phyloP scores from a whole-genome alignment of 192 early-diverging fungal genomes.

The Coemansia sp. region DNA sequence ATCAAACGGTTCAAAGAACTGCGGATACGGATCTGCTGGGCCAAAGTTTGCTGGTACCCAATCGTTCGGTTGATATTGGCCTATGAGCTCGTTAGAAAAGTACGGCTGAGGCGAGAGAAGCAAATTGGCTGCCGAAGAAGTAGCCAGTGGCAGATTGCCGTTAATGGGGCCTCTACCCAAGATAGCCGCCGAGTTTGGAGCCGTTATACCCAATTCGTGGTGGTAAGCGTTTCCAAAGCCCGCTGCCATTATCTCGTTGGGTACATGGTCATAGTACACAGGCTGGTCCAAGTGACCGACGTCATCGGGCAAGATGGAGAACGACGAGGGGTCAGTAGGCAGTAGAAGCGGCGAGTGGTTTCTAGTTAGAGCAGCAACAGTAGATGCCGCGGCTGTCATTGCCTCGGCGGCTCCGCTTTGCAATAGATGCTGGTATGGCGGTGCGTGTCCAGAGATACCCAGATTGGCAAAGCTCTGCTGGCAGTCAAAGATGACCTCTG shows the following conservation, averaged over 20 bases:
- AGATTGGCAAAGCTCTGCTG: slow-evolving; percentile 28
- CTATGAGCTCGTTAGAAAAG: neutral
- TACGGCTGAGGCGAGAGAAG: slow-evolving; percentile 1
- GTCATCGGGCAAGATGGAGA: neutral
- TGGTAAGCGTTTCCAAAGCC: neutral
- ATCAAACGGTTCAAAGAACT: slow-evolving; percentile 16
- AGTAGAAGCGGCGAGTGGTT: slow-evolving; percentile 2
- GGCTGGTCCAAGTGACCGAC: neutral
- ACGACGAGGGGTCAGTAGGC: neutral
- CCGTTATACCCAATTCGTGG: neutral
- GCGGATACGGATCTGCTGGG: slow-evolving; percentile 14
- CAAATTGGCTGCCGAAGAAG: neutral
- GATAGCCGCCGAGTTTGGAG: slow-evolving; percentile 2
- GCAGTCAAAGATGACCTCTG: slow-evolving; percentile 11
- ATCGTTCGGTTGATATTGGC: slow-evolving; percentile 3
- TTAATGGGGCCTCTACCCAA: neutral
- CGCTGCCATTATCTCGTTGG: neutral
- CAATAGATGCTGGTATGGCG: slow-evolving; percentile 9
- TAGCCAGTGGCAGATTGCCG: slow-evolving; percentile 3
- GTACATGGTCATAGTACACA: neutral
- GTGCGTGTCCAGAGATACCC: slow-evolving; percentile 5
- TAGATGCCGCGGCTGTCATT: slow-evolving; percentile 1
- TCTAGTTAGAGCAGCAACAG: neutral
- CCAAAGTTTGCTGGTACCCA: slow-evolving; percentile 16
- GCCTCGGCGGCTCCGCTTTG: neutral